Base-by-base conservation (phyloP, 306 rosid species). In the Alnus glutinosa region DNA sequence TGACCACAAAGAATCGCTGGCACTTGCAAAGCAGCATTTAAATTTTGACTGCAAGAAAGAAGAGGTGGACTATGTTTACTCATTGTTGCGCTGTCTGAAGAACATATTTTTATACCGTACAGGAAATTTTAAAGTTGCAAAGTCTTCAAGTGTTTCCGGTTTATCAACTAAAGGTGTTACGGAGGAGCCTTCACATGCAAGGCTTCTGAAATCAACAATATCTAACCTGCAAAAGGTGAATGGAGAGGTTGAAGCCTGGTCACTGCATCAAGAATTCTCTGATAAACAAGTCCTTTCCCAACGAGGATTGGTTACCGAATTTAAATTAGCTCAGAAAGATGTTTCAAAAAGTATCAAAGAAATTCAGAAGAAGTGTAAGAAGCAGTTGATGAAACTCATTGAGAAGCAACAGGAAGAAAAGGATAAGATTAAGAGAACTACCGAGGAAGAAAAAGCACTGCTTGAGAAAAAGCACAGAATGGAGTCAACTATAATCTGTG, bases 51-150 rank as follows among this genome's bases (percentile, higher is more conserved):
- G 97, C 85, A 86, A 80, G 76, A 92, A 80, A 81, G 87, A 79
- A 39, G 97, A 92, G 83, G 89, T 77, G 46, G 88, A 91, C 23
- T 87, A 63, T 61, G 78, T 85, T 59, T 86, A 83, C 86, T 92
- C 93, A 39, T 79, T 77, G 89, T 48, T 94, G 79, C 84, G 91
- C 61, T 94, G 97, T 81, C 86, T 94, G 44, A 94, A 86, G 88
- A 86, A 63, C 79, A 76, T 82, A 64, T 92, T 90, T 87, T 59
- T 51, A 55, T 76, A 85, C 70, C 86, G 81, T 74, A 76, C 83
- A 48, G 81, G 86, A 70, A 59, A n/a, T 46, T 79, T 30, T 64
- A 47, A 70, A 79, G 75, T 67, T 57, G 49, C 86, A 48, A 77
- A 74, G 28, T 76, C 76, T 74, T 81, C 90, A 76, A 83, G 79